Evolutionary conservation across 495 filamentous ascomycete genomes (phyloP).

Genomic region (Hypoxylon intermedium): DNA sequence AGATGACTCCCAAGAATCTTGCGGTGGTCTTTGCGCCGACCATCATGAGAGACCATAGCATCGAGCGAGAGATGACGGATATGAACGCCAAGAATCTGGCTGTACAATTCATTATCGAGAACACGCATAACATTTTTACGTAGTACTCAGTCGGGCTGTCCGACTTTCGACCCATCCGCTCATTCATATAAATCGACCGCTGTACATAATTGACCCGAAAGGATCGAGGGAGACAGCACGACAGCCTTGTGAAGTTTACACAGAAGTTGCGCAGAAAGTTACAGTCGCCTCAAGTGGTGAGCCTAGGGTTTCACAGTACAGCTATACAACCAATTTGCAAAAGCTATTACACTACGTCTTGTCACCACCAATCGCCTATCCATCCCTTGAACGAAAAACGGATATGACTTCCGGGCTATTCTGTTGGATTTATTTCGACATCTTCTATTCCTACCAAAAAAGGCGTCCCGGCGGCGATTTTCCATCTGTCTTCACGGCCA

Average conservation of each 20-base stretch:
- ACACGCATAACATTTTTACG: slow-evolving; percentile 78
- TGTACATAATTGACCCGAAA: slow-evolving; percentile 37
- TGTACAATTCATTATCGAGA: slow-evolving; percentile 88
- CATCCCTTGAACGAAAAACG: not conserved
- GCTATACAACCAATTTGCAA: slow-evolving; percentile 16
- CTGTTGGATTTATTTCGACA: slow-evolving; percentile 30
- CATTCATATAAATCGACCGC: slow-evolving; percentile 7
- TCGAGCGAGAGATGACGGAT: slow-evolving; percentile 95
- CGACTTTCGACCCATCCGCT: not conserved
- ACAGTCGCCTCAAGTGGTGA: slow-evolving; percentile 18
- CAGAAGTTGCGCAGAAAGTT: slow-evolving; percentile 2
- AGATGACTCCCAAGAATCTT: slow-evolving; percentile 93
- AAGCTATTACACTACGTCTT: not conserved
- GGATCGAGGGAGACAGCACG: no score
- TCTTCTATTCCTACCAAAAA: slow-evolving; percentile 5
- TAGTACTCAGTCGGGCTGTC: slow-evolving; percentile 17
- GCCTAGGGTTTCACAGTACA: slow-evolving; percentile 26
- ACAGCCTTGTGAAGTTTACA: not conserved
- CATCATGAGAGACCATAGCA: slow-evolving; percentile 86
- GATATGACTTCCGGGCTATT: slow-evolving; percentile 10
- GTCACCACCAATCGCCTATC: no score
- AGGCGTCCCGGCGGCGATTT: slow-evolving; percentile 37
- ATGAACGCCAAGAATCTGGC: slow-evolving; percentile 90
- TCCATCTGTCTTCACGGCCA: slow-evolving; percentile 35
- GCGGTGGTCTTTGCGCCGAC: slow-evolving; percentile 98